A percentile compares a stretch with the other conserved stretches of the same genome.
Conservation (phyloP, 192 early-diverging fungal genomes). For the Mortierella claussenii region DNA sequence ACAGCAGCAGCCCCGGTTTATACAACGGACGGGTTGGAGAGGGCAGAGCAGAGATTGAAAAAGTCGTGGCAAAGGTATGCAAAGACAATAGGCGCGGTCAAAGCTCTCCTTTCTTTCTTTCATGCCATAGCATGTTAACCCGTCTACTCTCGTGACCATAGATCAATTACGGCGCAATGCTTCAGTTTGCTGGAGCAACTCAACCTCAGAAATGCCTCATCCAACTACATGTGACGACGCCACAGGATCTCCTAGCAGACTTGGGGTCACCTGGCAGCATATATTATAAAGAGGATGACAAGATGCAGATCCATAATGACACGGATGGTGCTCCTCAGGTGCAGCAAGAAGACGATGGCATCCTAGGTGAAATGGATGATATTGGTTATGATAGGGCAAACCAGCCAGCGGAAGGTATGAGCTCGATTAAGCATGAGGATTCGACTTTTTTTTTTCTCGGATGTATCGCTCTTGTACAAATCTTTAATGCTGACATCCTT, state of each 20-base stretch:
- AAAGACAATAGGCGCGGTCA: neutral
- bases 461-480: neutral
- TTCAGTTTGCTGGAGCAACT: slow-evolving; percentile 49
- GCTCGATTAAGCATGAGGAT: neutral
- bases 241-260: slow-evolving; percentile 78
- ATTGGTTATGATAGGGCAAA: slow-evolving; percentile 32
- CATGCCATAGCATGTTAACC: no score
- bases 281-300: slow-evolving; percentile 76
- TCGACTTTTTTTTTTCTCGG: neutral
- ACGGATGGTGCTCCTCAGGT: slow-evolving; percentile 26
- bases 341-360: slow-evolving; percentile 37
- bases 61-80: slow-evolving; percentile 62
- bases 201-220: slow-evolving; percentile 47
- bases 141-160: neutral
- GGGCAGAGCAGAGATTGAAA: slow-evolving; percentile 57
- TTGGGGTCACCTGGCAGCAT: slow-evolving; percentile 70
- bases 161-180: slow-evolving; percentile 55
- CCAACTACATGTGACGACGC: slow-evolving; percentile 62
- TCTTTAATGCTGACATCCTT: neutral
- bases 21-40: slow-evolving; percentile 50
- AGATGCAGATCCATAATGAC: slow-evolving; percentile 75
- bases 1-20: slow-evolving; percentile 37
- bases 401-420: slow-evolving; percentile 20
- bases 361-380: slow-evolving; percentile 49
- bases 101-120: neutral